A percentile compares a stretch with the other conserved stretches of the same genome.
phyloP scores from a whole-genome alignment of 2,329 filamentous ascomycete genomes.

The Apiospora phragmitis region DNA sequence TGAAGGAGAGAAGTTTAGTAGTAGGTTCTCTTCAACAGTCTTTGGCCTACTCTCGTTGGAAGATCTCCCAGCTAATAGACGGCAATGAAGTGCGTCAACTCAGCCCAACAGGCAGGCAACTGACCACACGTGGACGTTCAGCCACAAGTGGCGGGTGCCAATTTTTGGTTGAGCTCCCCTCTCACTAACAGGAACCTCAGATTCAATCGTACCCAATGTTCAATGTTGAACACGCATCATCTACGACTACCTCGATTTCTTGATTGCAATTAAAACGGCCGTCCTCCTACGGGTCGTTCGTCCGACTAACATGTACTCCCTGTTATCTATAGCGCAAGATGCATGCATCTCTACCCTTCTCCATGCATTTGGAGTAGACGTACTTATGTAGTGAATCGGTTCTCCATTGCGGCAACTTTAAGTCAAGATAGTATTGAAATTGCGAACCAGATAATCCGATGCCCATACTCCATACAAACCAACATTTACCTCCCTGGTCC shows the following conservation, averaged over 20 bases:
- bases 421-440: background rate
- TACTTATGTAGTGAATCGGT: no score
- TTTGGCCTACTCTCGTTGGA: background rate
- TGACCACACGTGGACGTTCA: slow-evolving; percentile 5
- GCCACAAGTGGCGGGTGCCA: slow-evolving; percentile 1
- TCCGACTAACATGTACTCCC: background rate
- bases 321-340: background rate
- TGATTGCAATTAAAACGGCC: background rate
- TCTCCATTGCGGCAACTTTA: background rate
- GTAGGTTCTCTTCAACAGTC: background rate
- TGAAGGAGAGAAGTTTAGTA: no score
- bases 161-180: background rate
- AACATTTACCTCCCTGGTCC: background rate
- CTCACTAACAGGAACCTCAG: background rate
- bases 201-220: background rate
- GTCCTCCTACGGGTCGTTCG: background rate
- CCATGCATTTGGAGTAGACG: background rate
- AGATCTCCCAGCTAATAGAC: slow-evolving; percentile 9
- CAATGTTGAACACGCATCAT: background rate
- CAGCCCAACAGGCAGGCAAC: background rate
- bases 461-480: background rate
- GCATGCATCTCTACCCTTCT: background rate
- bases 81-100: background rate
- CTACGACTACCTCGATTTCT: background rate
- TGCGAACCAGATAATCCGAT: background rate